A percentile compares a stretch with the other conserved stretches of the same genome.
phyloP scores from a whole-genome alignment of 176 grass and related monocot genomes.

The Carex pumila region DNA sequence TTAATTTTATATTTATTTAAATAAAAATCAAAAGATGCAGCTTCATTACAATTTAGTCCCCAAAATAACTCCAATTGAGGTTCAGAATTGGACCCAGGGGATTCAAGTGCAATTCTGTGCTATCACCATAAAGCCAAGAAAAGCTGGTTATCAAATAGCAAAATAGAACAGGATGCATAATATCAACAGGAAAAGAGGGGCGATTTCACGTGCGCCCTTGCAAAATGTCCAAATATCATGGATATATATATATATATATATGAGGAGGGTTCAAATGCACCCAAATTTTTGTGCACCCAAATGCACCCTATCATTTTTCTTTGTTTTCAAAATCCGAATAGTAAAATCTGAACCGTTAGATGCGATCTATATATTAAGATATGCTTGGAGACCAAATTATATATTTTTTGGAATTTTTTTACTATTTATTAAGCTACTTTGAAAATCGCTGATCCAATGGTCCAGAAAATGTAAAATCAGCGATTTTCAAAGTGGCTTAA shows the following conservation, averaged over 20 bases:
- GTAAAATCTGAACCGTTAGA: too few species aligned
- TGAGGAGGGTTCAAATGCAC: too few species aligned
- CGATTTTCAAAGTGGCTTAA: too few species aligned
- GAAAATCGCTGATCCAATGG: too few species aligned
- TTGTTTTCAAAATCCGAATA: too few species aligned
- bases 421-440: too few species aligned
- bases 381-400: too few species aligned
- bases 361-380: too few species aligned
- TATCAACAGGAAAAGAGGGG: not conserved
- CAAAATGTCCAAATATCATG: not conserved
- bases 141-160: not conserved
- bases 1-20: not conserved
- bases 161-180: not conserved
- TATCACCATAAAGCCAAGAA: not conserved
- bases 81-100: not conserved
- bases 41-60: not conserved
- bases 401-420: too few species aligned
- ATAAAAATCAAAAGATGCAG: not conserved
- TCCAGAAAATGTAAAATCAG: too few species aligned
- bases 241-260: not conserved
- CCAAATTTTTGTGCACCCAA: too few species aligned
- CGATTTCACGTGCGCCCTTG: not conserved
- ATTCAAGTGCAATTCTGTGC: not conserved
- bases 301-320: too few species aligned
- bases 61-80: not conserved